A percentile compares a stretch with the other conserved stretches of the same genome.
phyloP scores from a whole-genome alignment of 2,329 filamentous ascomycete genomes.

The Talaromyces islandicus region DNA sequence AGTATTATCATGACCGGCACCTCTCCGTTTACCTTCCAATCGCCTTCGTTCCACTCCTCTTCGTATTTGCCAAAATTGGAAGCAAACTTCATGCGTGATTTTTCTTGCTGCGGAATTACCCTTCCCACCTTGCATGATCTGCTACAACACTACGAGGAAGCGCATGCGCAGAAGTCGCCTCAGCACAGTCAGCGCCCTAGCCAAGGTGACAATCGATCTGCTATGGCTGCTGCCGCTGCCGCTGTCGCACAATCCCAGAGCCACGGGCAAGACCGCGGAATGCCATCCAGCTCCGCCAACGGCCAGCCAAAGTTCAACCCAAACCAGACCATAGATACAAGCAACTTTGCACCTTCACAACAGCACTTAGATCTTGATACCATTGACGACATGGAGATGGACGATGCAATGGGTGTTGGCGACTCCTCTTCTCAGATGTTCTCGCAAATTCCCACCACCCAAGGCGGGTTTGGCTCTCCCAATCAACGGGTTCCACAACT shows the following conservation, averaged over 20 bases:
- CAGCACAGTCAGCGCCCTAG: slow-evolving; percentile 44
- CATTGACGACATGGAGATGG: slow-evolving; percentile 94
- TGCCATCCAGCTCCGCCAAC: slow-evolving; percentile 30
- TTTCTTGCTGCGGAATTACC: slow-evolving; percentile 86
- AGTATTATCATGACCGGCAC: slow-evolving; percentile 95
- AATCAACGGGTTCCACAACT: slow-evolving; percentile 60
- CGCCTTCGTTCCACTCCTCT: slow-evolving; percentile 93
- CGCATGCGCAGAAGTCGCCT: slow-evolving; percentile 68
- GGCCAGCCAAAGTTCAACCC: slow-evolving; percentile 33
- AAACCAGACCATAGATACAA: slow-evolving; percentile 18
- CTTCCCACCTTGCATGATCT: slow-evolving; percentile 90
- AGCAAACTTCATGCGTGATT: slow-evolving; percentile 96
- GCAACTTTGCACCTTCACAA: slow-evolving; percentile 16
- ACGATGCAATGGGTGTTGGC: slow-evolving; percentile 62
- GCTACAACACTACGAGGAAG: slow-evolving; percentile 93
- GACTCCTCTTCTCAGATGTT: slow-evolving; percentile 34
- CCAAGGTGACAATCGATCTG: slow-evolving; percentile 47
- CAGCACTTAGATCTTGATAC: slow-evolving; percentile 63
- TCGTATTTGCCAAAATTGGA: slow-evolving; percentile 96
- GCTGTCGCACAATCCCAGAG: slow-evolving; percentile 46
- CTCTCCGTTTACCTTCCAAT: slow-evolving; percentile 84
- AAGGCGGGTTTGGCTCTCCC: slow-evolving; percentile 54
- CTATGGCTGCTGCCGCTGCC: slow-evolving; percentile 39
- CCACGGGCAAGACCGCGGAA: slow-evolving; percentile 27
- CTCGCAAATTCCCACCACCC: slow-evolving; percentile 55